Percentiles rank a stretch among this genome's conserved stretches.
Evolutionary conservation across 169 alveolate genomes (phyloP).

Genomic region (Theileria annulata): DNA sequence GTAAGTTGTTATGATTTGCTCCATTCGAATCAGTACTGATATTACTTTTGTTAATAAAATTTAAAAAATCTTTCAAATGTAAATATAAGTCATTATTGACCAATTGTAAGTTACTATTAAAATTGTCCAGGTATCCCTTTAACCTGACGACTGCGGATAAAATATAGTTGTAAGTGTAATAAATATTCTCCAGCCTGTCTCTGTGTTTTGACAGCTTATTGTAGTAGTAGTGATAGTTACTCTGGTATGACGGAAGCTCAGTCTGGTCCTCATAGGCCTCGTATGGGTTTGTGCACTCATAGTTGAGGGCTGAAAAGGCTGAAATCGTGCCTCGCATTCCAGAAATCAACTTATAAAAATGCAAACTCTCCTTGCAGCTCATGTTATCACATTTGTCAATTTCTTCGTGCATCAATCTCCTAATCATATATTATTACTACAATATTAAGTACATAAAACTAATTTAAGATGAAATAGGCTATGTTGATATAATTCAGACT

Average conservation of each 20-base stretch:
- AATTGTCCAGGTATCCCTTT: constrained; percentile 68
- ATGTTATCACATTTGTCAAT: constrained; percentile 19
- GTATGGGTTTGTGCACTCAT: constrained; percentile 65
- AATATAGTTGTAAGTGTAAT: constrained; percentile 82
- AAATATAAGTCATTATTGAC: constrained; percentile 76
- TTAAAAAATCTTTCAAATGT: constrained; percentile 67
- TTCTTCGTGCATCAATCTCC: constrained; percentile 21
- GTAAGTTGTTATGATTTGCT: not conserved
- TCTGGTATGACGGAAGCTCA: constrained; percentile 63
- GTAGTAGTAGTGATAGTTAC: constrained; percentile 74
- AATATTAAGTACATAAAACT: not conserved
- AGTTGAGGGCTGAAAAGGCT: constrained; percentile 80
- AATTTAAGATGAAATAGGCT: too few relatives aligned
- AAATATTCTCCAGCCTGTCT: constrained; percentile 84
- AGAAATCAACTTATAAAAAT: constrained; percentile 75
- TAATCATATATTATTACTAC: not conserved
- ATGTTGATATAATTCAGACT: not conserved
- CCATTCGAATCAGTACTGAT: not conserved
- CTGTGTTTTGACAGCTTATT: constrained; percentile 81
- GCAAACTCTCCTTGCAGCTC: constrained; percentile 73
- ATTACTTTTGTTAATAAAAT: constrained; percentile 35
- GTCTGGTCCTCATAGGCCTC: constrained; percentile 63
- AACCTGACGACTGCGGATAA: constrained; percentile 37
- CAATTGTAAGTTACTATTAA: constrained; percentile 78
- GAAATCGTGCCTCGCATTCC: constrained; percentile 87